Percentiles rank a stretch among this genome's conserved stretches.
Conservation (phyloP, 805 yeast genomes). For the Saccharomycopsis capsularis region DNA sequence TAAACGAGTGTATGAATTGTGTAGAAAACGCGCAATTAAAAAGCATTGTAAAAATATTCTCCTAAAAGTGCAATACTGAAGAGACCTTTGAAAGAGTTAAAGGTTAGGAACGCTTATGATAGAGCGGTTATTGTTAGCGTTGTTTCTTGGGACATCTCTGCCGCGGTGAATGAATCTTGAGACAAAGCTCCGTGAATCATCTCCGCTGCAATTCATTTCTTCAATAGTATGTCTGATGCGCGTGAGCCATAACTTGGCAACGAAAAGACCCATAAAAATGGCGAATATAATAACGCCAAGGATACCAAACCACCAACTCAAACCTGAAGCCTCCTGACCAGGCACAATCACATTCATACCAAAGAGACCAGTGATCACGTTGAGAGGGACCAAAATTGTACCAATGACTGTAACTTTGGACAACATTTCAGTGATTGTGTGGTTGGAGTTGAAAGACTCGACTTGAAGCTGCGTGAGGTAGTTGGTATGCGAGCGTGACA, state of each 20-base stretch:
- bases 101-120: background rate
- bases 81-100: no score
- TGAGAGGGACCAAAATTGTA: constrained; percentile 86
- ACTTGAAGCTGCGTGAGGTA: constrained; percentile 92
- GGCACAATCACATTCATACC: constrained; percentile 95
- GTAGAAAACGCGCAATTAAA: no score
- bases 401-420: constrained; percentile 87
- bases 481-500: constrained; percentile 84
- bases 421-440: constrained; percentile 76
- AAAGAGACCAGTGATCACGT: constrained; percentile 81
- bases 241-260: constrained; percentile 37
- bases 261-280: constrained; percentile 33
- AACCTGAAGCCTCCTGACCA: constrained; percentile 42
- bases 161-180: background rate
- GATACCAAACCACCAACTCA: constrained; percentile 66
- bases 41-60: no score
- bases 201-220: background rate
- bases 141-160: background rate
- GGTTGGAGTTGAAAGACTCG: constrained; percentile 79
- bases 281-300: constrained; percentile 43
- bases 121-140: background rate
- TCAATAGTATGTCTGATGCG: background rate
- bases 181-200: background rate
- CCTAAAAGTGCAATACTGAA: no score
- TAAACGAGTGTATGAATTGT: no score